These are phyloP conservation scores for Discostella pseudostelligera DNA, from an alignment of 108 stramenopile genomes.

Conservation along the genomic window DNA sequence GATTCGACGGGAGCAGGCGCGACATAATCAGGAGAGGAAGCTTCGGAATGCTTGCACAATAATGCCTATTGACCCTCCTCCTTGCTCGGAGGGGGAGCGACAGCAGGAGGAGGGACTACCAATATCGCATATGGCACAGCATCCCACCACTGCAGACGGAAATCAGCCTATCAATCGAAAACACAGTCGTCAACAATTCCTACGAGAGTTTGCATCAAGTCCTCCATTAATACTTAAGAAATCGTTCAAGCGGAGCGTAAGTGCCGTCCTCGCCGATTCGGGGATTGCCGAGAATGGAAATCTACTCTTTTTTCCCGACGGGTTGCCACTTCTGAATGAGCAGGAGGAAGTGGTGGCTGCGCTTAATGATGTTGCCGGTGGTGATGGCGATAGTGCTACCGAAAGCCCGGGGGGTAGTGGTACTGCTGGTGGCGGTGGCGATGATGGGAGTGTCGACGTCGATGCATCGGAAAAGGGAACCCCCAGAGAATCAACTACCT, in stretches of 20 bases:
- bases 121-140: not conserved
- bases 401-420: not conserved
- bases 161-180: not conserved
- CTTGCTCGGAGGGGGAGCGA: too few relatives aligned
- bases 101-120: not conserved
- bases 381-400: not conserved
- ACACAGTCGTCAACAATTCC: not conserved
- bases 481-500: not conserved
- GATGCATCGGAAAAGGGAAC: not conserved
- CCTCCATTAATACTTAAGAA: conserved; percentile 19
- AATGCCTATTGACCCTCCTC: not conserved
- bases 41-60: not conserved
- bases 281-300: conserved; percentile 17
- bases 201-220: conserved; percentile 3
- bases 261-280: conserved; percentile 17
- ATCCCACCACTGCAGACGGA: not conserved
- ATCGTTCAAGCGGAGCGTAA: conserved; percentile 21
- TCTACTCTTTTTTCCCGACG: conserved; percentile 20
- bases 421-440: too few relatives aligned
- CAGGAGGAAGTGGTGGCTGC: conserved; percentile 2
- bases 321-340: conserved; percentile 17
- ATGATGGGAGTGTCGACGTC: not conserved
- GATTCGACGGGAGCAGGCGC: conserved; percentile 14
- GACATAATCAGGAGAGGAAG: conserved; percentile 14
- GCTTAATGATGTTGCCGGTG: not conserved